These are phyloP conservation scores for Pseudogymnoascus sp. DNA, from an alignment of 2,329 filamentous ascomycete genomes.

Conservation along the genomic window DNA sequence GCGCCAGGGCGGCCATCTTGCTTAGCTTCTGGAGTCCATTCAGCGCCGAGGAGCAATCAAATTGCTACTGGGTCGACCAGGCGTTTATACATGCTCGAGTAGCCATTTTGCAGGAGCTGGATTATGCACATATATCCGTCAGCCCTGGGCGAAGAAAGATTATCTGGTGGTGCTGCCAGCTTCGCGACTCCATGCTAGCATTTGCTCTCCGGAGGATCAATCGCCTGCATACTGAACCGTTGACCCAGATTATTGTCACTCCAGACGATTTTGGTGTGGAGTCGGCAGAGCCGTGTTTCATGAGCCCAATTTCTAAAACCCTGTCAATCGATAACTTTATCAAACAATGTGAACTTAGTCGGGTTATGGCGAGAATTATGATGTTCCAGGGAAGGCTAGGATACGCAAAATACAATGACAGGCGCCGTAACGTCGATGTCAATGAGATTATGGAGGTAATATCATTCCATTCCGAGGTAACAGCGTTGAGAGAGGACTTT, in stretches of 20 bases:
- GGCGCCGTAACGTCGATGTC: neutral
- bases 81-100: constrained; percentile 7
- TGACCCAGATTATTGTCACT: neutral
- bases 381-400: constrained; percentile 1
- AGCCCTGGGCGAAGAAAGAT: constrained; percentile 5
- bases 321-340: constrained; percentile 10
- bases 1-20: constrained; percentile 9
- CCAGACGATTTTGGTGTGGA: constrained; percentile 7
- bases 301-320: neutral
- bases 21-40: constrained; percentile 11
- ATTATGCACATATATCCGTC: neutral
- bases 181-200: constrained; percentile 9
- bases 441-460: constrained; percentile 9
- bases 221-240: neutral
- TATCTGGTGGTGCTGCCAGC: constrained; percentile 10
- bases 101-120: constrained; percentile 3
- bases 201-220: constrained; percentile 9
- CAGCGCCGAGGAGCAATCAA: constrained; percentile 9
- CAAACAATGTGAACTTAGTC: constrained; percentile 9
- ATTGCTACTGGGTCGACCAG: constrained; percentile 11
- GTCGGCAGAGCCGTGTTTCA: neutral
- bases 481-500: neutral
- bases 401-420: constrained; percentile 6
- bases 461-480: constrained; percentile 6
- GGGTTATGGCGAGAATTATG: constrained; percentile 10